These are phyloP conservation scores for Starmerella geochares DNA, from an alignment of 805 yeast species.

Conservation along the genomic window DNA sequence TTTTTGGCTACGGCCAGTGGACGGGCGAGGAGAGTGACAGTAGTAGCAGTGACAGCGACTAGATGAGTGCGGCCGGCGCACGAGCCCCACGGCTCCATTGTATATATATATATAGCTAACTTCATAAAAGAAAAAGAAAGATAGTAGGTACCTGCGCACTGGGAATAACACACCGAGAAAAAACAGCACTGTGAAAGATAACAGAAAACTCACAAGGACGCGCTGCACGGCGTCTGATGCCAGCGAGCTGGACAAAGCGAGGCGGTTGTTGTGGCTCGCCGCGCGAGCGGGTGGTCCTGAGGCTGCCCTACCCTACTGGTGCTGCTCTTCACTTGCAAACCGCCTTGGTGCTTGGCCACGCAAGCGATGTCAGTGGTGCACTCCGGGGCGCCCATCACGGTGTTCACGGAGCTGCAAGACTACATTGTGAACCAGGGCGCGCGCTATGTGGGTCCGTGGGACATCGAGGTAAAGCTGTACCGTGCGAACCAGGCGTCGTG, in stretches of 20 bases:
- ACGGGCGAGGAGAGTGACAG: conserved; percentile 25
- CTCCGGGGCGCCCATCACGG: conserved; percentile 27
- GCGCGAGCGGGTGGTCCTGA: too few relatives aligned
- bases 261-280: too few relatives aligned
- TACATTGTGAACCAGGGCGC: conserved; percentile 60
- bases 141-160: too few relatives aligned
- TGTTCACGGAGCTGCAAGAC: conserved; percentile 62
- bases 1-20: conserved; percentile 33
- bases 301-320: not conserved
- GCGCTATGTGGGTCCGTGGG: conserved; percentile 53
- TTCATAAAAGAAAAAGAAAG: too few relatives aligned
- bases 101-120: not conserved
- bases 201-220: too few relatives aligned
- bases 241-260: too few relatives aligned
- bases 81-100: too few relatives aligned
- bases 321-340: too few relatives aligned
- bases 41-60: conserved; percentile 22
- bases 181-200: too few relatives aligned
- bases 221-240: too few relatives aligned
- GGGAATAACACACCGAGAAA: too few relatives aligned
- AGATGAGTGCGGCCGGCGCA: not conserved
- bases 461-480: conserved; percentile 56
- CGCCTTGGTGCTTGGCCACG: too few relatives aligned
- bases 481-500: conserved; percentile 46
- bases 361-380: conserved; percentile 17